These are phyloP conservation scores for Paecilomyces variotii DNA, from an alignment of 2,329 filamentous ascomycete genomes.

Conservation along the genomic window DNA sequence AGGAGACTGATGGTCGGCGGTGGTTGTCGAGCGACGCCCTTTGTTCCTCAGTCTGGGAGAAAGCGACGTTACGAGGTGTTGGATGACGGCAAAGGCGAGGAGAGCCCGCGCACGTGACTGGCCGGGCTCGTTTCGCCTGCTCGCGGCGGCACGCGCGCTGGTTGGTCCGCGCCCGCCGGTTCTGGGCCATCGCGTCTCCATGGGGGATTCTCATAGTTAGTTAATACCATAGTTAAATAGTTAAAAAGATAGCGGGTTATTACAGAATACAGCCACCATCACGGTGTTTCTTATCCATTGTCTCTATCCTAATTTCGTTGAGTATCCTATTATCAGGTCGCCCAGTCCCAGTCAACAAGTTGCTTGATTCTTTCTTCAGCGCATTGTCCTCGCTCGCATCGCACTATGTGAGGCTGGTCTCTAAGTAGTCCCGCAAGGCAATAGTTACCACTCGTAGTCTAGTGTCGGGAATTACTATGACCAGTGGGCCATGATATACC, in stretches of 20 bases:
- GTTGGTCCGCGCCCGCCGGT: neutral
- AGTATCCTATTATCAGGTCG: no score
- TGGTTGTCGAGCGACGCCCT: constrained; percentile 3
- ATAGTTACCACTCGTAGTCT: no score
- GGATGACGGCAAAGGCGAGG: constrained; percentile 4
- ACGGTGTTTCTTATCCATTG: no score
- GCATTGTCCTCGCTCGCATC: no score
- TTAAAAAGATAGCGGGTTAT: no score
- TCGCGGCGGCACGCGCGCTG: neutral
- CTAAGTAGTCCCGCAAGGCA: no score
- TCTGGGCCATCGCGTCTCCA: neutral
- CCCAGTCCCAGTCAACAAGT: no score
- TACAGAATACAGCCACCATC: neutral
- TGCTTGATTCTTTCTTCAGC: no score
- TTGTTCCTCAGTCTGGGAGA: constrained; percentile 3
- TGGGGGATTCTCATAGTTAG: neutral
- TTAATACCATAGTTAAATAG: neutral
- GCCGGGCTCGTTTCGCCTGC: neutral
- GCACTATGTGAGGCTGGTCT: no score
- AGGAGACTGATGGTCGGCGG: neutral
- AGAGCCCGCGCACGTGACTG: constrained; percentile 1
- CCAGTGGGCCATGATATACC: no score
- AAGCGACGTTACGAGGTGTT: constrained; percentile 1
- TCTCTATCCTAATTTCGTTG: no score
- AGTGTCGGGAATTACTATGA: no score